A percentile compares a stretch with the other conserved stretches of the same genome.
These are phyloP conservation scores for Colletotrichum trifolii DNA, from an alignment of 2,329 filamentous ascomycete species.

Conservation along the genomic window DNA sequence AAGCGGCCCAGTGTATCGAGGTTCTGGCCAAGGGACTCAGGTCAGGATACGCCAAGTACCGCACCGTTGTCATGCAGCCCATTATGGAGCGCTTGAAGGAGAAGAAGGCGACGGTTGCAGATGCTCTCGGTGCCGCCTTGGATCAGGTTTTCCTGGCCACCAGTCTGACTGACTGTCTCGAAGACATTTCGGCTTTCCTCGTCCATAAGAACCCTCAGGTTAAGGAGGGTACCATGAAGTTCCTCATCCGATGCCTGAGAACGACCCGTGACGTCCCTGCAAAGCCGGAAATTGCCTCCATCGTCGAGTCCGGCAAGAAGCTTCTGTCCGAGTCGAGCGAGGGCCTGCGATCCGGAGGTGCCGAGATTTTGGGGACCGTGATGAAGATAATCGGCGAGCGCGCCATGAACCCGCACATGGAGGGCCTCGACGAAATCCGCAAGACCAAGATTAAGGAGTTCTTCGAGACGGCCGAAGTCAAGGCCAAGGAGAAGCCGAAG, in stretches of 20 bases:
- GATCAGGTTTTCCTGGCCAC: slow-evolving; percentile 77
- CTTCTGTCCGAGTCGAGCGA: slow-evolving; percentile 90
- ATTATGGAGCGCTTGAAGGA: slow-evolving; percentile 98
- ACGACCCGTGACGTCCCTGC: slow-evolving; percentile 85
- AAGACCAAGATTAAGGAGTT: slow-evolving; percentile 97
- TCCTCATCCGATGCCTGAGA: slow-evolving; percentile 87
- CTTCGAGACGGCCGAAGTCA: slow-evolving; percentile 70
- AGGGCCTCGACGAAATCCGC: slow-evolving; percentile 93
- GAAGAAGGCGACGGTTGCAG: slow-evolving; percentile 90
- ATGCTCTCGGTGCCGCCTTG: slow-evolving; percentile 86
- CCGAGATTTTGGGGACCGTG: slow-evolving; percentile 90
- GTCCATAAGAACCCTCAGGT: slow-evolving; percentile 97
- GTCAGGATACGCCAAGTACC: slow-evolving; percentile 82
- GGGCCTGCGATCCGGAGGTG: slow-evolving; percentile 85
- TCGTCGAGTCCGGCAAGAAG: slow-evolving; percentile 91
- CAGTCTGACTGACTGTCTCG: slow-evolving; percentile 84
- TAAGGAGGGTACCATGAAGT: slow-evolving; percentile 94
- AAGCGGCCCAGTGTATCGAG: slow-evolving; percentile 93
- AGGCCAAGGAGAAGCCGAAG: slow-evolving; percentile 79
- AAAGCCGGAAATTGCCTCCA: slow-evolving; percentile 83
- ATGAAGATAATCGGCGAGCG: slow-evolving; percentile 99
- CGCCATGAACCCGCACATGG: slow-evolving; percentile 91
- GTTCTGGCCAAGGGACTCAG: slow-evolving; percentile 87
- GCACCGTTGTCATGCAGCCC: slow-evolving; percentile 81
- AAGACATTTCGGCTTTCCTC: slow-evolving; percentile 86